phyloP scores from a whole-genome alignment of 1,284 basidiomycete genomes.

The Polyporus tsugae region DNA sequence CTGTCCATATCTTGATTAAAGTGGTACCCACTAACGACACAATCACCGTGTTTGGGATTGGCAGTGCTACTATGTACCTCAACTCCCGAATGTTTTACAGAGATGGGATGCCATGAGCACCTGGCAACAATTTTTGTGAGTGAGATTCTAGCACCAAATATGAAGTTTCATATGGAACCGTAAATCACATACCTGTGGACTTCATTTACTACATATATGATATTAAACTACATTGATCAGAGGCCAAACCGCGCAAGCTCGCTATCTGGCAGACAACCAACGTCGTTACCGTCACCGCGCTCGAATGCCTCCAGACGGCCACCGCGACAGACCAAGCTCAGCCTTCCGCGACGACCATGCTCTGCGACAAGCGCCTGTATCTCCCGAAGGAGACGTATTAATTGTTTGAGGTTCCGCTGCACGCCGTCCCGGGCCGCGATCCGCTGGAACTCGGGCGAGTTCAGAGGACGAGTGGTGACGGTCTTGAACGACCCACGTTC shows the following conservation, averaged over 20 bases:
- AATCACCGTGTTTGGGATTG: background rate
- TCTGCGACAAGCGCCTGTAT: constrained; percentile 53
- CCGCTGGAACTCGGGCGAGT: constrained; percentile 33
- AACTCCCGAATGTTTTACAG: background rate
- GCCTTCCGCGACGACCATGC: constrained; percentile 51
- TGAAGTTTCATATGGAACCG: background rate
- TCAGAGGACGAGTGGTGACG: constrained; percentile 49
- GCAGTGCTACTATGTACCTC: background rate
- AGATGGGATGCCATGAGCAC: background rate
- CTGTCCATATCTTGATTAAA: background rate
- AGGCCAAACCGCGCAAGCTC: constrained; percentile 47
- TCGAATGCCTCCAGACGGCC: constrained; percentile 34
- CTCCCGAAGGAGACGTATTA: constrained; percentile 53
- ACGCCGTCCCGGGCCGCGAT: constrained; percentile 43
- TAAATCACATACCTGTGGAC: background rate
- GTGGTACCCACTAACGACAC: background rate
- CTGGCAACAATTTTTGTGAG: background rate
- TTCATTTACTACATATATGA: background rate
- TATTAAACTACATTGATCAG: background rate
- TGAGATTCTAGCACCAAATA: background rate
- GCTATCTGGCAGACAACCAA: constrained; percentile 52
- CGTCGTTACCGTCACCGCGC: constrained; percentile 39
- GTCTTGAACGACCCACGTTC: constrained; percentile 50
- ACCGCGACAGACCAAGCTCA: constrained; percentile 37
- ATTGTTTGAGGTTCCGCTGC: constrained; percentile 40